Conservation (phyloP, 371 early-diverging fungal genomes). For the Rhizopus sp. region DNA sequence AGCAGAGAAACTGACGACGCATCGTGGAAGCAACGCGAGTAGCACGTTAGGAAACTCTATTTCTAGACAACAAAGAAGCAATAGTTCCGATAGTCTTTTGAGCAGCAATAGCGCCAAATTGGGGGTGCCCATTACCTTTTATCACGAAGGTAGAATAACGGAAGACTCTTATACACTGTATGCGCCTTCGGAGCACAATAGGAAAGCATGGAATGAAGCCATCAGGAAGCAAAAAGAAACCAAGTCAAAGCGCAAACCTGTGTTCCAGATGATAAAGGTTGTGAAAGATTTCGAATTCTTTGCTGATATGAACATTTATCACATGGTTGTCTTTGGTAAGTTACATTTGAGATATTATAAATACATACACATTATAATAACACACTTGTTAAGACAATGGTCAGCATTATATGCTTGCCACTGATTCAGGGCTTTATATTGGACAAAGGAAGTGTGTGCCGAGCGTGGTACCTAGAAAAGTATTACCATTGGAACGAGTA, state of each 20-base stretch:
- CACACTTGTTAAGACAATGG: constrained; percentile 27
- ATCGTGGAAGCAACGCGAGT: neutral
- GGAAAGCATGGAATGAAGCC: constrained; percentile 80
- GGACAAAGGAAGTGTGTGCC: constrained; percentile 20
- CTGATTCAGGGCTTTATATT: constrained; percentile 45
- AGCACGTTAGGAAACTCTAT: no score
- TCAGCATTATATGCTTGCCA: constrained; percentile 36
- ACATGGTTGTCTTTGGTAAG: constrained; percentile 45
- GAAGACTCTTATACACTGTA: constrained; percentile 63
- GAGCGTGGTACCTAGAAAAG: constrained; percentile 30
- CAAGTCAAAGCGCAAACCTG: constrained; percentile 51
- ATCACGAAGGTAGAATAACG: constrained; percentile 73
- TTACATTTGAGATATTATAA: neutral
- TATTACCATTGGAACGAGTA: constrained; percentile 32
- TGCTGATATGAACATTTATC: constrained; percentile 34
- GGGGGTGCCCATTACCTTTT: constrained; percentile 69
- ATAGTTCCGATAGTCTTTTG: neutral
- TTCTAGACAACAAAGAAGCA: neutral
- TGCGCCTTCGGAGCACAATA: constrained; percentile 71
- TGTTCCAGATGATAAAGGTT: constrained; percentile 59
- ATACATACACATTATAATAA: neutral
- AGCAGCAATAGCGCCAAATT: constrained; percentile 16
- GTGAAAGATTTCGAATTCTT: constrained; percentile 33
- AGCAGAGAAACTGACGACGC: neutral
- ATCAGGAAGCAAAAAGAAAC: constrained; percentile 72